phyloP scores from a whole-genome alignment of 2,329 filamentous ascomycete genomes.

The Colletotrichum melonis region DNA sequence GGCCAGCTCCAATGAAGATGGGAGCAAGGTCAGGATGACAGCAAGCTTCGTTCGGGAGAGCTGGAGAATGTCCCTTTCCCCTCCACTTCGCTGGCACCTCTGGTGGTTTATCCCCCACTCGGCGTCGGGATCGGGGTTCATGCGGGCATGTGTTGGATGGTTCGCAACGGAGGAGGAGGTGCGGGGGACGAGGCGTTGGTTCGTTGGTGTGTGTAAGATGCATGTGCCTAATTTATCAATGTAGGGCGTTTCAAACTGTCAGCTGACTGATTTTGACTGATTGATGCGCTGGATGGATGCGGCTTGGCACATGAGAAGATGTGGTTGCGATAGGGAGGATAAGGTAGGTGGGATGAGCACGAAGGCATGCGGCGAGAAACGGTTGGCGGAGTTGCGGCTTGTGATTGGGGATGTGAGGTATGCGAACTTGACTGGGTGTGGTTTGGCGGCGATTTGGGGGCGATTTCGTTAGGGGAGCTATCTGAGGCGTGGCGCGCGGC shows the following conservation, averaged over 20 bases:
- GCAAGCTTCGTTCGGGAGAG: background rate
- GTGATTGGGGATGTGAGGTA: background rate
- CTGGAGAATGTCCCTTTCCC: background rate
- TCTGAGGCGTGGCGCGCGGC: background rate
- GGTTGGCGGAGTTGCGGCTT: background rate
- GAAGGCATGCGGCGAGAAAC: background rate
- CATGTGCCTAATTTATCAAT: too few relatives aligned
- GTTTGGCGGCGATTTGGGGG: background rate
- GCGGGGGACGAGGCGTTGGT: background rate
- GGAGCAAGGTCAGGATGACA: background rate
- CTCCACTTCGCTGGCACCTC: background rate
- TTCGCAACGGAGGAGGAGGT: background rate
- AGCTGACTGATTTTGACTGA: background rate
- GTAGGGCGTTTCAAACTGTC: background rate
- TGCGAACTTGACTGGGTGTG: background rate
- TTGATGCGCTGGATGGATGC: background rate
- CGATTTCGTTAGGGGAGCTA: background rate
- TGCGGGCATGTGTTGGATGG: background rate
- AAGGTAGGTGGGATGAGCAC: too few relatives aligned
- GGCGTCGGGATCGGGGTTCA: background rate
- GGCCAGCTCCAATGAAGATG: background rate
- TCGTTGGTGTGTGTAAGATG: background rate
- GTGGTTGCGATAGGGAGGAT: too few relatives aligned
- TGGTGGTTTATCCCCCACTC: background rate
- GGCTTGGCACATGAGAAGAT: background rate